Evolutionary conservation across 345 rosid genomes (phyloP).

Genomic region (Arabidopsis thaliana): DNA sequence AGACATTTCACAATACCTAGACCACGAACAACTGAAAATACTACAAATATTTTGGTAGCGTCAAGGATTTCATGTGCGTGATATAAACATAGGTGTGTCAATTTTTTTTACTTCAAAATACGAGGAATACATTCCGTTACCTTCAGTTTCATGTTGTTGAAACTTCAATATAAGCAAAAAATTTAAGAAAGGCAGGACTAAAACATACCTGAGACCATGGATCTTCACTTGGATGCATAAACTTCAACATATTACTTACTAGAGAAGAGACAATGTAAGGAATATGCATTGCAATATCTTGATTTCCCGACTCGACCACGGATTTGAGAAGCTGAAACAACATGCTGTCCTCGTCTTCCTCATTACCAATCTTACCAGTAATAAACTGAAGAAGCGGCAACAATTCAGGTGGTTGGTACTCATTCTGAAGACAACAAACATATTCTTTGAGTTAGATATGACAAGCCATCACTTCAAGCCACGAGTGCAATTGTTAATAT

Average conservation of each 20-base stretch:
- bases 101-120: conserved; percentile 5
- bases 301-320: conserved; percentile 66
- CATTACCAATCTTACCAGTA: conserved; percentile 66
- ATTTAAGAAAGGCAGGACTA: conserved; percentile 23
- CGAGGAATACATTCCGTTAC: conserved; percentile 5
- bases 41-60: conserved; percentile 10
- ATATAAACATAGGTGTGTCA: conserved; percentile 18
- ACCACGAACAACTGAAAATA: conserved; percentile 18
- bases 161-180: conserved; percentile 15
- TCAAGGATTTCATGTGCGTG: conserved; percentile 24
- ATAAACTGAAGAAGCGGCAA: conserved; percentile 74
- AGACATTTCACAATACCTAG: neutral
- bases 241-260: conserved; percentile 56
- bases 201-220: conserved; percentile 76
- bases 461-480: conserved; percentile 27
- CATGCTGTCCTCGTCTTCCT: conserved; percentile 67
- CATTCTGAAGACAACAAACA: conserved; percentile 59
- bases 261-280: conserved; percentile 68
- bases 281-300: conserved; percentile 63
- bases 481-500: conserved; percentile 9
- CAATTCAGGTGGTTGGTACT: conserved; percentile 83
- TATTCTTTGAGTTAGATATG: conserved; percentile 31
- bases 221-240: conserved; percentile 55
- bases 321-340: conserved; percentile 76
- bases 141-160: conserved; percentile 26